Base-by-base conservation (phyloP, 768 basidiomycete species). In the Leccinellum albellum region DNA sequence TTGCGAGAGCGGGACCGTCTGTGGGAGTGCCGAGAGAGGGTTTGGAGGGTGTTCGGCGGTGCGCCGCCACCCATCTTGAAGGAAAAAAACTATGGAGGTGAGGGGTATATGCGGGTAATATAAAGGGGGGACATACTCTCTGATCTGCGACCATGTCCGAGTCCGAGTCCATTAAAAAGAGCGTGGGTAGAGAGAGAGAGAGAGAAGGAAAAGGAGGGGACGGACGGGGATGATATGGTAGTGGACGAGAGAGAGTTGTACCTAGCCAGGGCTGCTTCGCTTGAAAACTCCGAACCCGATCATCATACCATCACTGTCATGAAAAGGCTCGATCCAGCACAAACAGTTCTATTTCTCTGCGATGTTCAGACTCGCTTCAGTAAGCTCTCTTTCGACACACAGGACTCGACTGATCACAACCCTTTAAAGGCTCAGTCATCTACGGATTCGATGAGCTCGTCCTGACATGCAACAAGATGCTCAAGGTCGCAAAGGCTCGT, bases 281-380 rank as follows among this genome's bases (percentile, higher is more conserved):
- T 29, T 49, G 21, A 8, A 50, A 69, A 71, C 68, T 68, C 70
- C 73, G 73, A 63, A 48, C 1, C 7, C 12, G n/a, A 28, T 29
- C 28, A 71, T 69, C 72, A 66, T 54, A 71, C 68, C 72, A 66
- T 54, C 21, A 28, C 26, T 28, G 6, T 40, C 54, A 24, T 17
- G 14, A 15, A 23, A 23, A 47, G 10, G 45, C 73, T 71, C 64
- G 72, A 61, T 73, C 86, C 69, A 40, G 63, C 60, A 3, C 63
- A 63, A 20, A 73, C 82, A 15, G 66, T 88, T 49, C 83, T 96
- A 76, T 81, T 95, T 56, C 74, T 92, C 26, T 97, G 94, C 69
- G 94, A 96, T 70, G 73, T 95, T 2, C 94, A 95, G 73, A 76
- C 81, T 8, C 81, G 82, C 60, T 88, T 93, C 73, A 75, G 91